These are phyloP conservation scores for Acanthamoeba triangularis DNA, from an alignment of 208 protist species.

Conservation along the genomic window DNA sequence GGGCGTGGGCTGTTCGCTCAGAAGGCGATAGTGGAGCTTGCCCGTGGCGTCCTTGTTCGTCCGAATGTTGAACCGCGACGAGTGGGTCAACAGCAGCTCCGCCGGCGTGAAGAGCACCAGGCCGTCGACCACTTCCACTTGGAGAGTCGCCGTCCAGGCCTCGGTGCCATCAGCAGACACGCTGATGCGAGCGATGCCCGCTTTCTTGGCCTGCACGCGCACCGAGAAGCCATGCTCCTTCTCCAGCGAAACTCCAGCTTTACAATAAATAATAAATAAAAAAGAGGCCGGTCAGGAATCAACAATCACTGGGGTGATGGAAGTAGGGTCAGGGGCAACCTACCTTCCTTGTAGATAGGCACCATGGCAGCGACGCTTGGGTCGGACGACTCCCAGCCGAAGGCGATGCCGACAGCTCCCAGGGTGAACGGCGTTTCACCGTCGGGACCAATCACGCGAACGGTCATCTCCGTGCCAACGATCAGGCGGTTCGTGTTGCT, in stretches of 20 bases:
- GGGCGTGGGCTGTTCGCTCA: constrained; percentile 58
- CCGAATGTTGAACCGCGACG: constrained; percentile 20
- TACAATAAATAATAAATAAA: neutral
- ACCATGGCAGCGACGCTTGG: constrained; percentile 34
- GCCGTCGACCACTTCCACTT: constrained; percentile 52
- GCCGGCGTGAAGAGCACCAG: constrained; percentile 67
- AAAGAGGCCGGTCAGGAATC: too few relatives aligned
- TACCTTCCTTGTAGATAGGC: constrained; percentile 71
- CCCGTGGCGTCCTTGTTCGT: constrained; percentile 73
- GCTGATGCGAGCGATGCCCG: constrained; percentile 62
- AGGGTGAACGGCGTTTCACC: constrained; percentile 76
- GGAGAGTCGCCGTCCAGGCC: constrained; percentile 41
- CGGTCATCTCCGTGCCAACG: constrained; percentile 71
- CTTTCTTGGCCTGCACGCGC: constrained; percentile 46
- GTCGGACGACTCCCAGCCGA: constrained; percentile 68
- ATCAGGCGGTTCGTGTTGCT: constrained; percentile 59
- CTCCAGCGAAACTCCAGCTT: constrained; percentile 71
- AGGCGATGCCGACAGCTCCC: constrained; percentile 60
- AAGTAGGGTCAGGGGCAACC: neutral
- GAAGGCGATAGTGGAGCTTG: constrained; percentile 69
- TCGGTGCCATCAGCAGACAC: constrained; percentile 61
- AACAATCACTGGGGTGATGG: neutral
- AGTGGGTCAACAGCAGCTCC: constrained; percentile 59
- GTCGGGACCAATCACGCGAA: constrained; percentile 60
- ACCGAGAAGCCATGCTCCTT: constrained; percentile 75